These are phyloP conservation scores for Serendipita indica DNA, from an alignment of 768 basidiomycete genomes.

Conservation along the genomic window DNA sequence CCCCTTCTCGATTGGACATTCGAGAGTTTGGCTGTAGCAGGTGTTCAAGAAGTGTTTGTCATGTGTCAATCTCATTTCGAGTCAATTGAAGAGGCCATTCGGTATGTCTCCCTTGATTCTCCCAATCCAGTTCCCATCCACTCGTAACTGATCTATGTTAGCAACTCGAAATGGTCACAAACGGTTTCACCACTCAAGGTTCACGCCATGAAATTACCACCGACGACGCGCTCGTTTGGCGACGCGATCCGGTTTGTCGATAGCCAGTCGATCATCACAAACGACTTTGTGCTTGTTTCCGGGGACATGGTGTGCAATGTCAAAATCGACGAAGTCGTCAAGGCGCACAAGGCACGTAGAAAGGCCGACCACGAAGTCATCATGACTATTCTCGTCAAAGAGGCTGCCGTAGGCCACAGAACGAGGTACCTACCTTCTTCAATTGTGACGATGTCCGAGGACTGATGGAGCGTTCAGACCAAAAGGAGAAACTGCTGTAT, in stretches of 20 bases:
- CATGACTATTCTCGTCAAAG: conserved; percentile 91
- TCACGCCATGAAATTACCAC: conserved; percentile 70
- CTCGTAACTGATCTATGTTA: conserved; percentile 20
- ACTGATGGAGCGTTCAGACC: conserved; percentile 32
- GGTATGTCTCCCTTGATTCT: conserved; percentile 33
- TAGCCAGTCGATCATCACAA: conserved; percentile 75
- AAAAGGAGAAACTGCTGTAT: conserved; percentile 57
- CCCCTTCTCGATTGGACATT: conserved; percentile 93
- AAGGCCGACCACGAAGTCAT: conserved; percentile 83
- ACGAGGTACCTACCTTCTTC: conserved; percentile 39
- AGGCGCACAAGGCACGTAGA: conserved; percentile 74
- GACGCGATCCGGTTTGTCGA: conserved; percentile 92
- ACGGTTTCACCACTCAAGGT: conserved; percentile 68
- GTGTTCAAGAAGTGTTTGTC: conserved; percentile 92
- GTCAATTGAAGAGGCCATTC: conserved; percentile 70
- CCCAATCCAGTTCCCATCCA: conserved; percentile 12
- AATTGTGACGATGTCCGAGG: background rate
- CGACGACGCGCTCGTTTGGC: conserved; percentile 75
- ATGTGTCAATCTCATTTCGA: conserved; percentile 85
- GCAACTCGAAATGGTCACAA: conserved; percentile 75
- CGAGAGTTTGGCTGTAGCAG: conserved; percentile 85
- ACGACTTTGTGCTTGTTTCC: conserved; percentile 81
- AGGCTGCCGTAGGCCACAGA: conserved; percentile 51
- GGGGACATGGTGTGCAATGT: conserved; percentile 91
- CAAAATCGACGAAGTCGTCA: conserved; percentile 76